Base-by-base conservation (phyloP, 2,329 filamentous ascomycete species). In the Alternaria infectoria region DNA sequence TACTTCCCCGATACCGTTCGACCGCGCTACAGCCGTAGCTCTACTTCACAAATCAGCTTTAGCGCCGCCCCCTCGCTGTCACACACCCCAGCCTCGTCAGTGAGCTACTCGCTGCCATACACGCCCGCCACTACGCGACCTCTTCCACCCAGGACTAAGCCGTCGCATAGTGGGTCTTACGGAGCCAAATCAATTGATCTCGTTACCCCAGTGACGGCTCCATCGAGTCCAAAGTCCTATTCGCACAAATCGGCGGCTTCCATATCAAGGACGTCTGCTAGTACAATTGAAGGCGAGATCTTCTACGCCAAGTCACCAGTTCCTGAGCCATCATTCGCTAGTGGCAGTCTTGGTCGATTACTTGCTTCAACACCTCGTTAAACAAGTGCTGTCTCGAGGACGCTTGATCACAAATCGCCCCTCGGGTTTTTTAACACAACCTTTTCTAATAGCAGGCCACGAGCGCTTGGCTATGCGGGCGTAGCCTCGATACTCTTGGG, bases 41-140 rank as follows among this genome's bases (percentile, higher is more conserved):
- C 75, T 12, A 77, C 76, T 11, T 77, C 79, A 15, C 71, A 77
- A 46, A 70, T 75, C 62, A 79, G 72, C 57, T 75, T 73, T 62
- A 80, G 75, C 66, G 74, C 76, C 58, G 70, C 82, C 25, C 82
- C 83, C 6, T 84, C 83, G 15, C 76, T 84, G 50, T 80, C 80
- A 28, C 81, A 84, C 68, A 83, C 83, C 5, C 83, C 83, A 9
- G 77, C 80, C 25, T 83, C 81, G 8, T 82, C 82, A 8, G 70
- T 81, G 57, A 82, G 81, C 70, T 82, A 79, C 47, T 84, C 82
- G 12, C 73, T 81, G n/a, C 78, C 80, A 6, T 82, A 80, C 36
- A 80, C 78, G 6, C 79, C 79, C 4, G 76, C 74, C 28, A 69
- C 68, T 32, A 76, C 69, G 12, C 74, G 81, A 47, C 81, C 81